Evolutionary conservation across 2,329 filamentous ascomycete genomes (phyloP).

Genomic region (Byssochlamys sp.): DNA sequence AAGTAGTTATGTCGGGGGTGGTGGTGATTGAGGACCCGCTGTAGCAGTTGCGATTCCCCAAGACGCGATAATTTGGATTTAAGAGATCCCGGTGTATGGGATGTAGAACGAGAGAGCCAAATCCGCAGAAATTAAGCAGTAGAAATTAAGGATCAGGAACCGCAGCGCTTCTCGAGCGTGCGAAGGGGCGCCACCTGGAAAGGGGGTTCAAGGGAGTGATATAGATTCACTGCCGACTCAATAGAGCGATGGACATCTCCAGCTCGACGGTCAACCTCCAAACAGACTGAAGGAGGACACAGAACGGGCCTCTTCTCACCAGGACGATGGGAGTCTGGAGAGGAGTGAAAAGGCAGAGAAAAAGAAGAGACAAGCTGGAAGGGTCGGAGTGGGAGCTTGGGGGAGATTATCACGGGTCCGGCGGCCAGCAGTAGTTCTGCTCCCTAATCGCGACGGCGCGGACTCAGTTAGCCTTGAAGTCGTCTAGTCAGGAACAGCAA

Average conservation of each 20-base stretch:
- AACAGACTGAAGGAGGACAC: not conserved
- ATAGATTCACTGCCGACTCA: not conserved
- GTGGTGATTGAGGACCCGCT: not conserved
- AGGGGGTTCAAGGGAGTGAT: not conserved
- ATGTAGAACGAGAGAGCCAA: not conserved
- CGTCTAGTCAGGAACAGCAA: not conserved
- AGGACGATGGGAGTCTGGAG: not conserved
- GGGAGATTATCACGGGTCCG: constrained; percentile 1
- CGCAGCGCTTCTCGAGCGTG: constrained; percentile 8
- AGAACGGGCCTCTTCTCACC: not conserved
- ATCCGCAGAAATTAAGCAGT: not conserved
- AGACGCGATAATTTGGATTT: not conserved
- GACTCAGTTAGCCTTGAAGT: not conserved
- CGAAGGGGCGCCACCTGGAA: not conserved
- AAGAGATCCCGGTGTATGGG: not conserved
- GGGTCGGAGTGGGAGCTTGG: constrained; percentile 6
- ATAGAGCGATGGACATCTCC: not conserved
- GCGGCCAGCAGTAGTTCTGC: not conserved
- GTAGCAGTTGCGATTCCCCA: not conserved
- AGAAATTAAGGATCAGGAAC: not conserved
- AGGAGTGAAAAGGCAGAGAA: not conserved
- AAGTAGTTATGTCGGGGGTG: not conserved
- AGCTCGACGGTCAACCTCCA: not conserved
- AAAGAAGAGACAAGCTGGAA: not conserved
- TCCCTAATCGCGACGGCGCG: not conserved